These are phyloP conservation scores for Hydnomerulius pinastri DNA, from an alignment of 768 basidiomycete species.

Conservation along the genomic window DNA sequence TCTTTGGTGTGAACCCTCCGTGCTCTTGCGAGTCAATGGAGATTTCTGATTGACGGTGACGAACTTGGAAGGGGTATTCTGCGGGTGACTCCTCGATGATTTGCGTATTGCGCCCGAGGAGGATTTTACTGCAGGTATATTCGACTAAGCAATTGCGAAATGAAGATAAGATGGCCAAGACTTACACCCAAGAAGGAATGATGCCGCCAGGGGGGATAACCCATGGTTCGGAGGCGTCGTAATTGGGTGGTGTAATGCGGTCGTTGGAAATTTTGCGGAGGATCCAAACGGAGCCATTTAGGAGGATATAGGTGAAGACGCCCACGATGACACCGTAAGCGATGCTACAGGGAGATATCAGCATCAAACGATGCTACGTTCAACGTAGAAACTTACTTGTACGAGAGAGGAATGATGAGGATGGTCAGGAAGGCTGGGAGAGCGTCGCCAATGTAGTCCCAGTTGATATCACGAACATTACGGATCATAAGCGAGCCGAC, in stretches of 20 bases:
- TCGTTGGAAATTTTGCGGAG: constrained; percentile 57
- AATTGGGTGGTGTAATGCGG: constrained; percentile 64
- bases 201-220: constrained; percentile 70
- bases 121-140: constrained; percentile 23
- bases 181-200: constrained; percentile 68
- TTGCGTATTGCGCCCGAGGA: constrained; percentile 17
- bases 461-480: constrained; percentile 85
- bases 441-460: constrained; percentile 86
- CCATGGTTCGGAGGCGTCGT: constrained; percentile 69
- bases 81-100: constrained; percentile 1
- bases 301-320: constrained; percentile 63
- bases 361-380: background rate
- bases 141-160: background rate
- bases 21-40: constrained; percentile 36
- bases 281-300: constrained; percentile 69
- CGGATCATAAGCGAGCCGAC: constrained; percentile 90
- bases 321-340: constrained; percentile 90
- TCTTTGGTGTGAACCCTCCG: constrained; percentile 23
- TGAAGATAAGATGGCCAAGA: constrained; percentile 6
- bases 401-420: constrained; percentile 75
- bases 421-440: constrained; percentile 85
- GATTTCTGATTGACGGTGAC: constrained; percentile 32
- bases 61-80: constrained; percentile 34
- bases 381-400: constrained; percentile 54
- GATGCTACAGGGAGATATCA: constrained; percentile 50